A percentile compares a stretch with the other conserved stretches of the same genome.
These are phyloP conservation scores for Penicillium sp. DNA, from an alignment of 2,329 filamentous ascomycete species.

Conservation along the genomic window DNA sequence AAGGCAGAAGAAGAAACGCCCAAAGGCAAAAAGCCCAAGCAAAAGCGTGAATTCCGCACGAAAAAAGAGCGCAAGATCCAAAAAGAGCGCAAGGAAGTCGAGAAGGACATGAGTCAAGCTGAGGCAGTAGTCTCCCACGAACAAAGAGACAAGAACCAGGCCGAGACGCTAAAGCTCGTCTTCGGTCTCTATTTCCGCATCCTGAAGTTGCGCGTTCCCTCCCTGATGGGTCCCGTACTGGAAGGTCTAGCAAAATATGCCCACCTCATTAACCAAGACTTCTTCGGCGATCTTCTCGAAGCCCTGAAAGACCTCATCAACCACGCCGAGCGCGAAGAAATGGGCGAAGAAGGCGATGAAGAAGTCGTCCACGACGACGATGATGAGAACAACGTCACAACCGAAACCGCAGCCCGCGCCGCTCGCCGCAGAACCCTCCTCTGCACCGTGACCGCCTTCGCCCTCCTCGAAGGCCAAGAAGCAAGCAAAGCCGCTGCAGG, in stretches of 20 bases:
- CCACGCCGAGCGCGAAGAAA: conserved; percentile 56
- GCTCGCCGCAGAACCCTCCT: conserved; percentile 81
- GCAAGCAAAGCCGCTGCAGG: conserved; percentile 75
- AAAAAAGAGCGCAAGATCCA: conserved; percentile 79
- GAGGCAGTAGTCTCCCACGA: conserved; percentile 89
- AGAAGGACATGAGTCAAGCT: conserved; percentile 89
- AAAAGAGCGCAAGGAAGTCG: conserved; percentile 80
- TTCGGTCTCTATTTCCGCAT: conserved; percentile 95
- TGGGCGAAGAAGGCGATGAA: conserved; percentile 48
- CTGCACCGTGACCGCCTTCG: conserved; percentile 93
- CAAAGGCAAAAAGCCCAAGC: conserved; percentile 60
- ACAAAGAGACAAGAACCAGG: conserved; percentile 88
- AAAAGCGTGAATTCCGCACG: conserved; percentile 79
- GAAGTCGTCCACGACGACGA: conserved; percentile 32
- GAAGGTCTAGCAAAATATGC: conserved; percentile 92
- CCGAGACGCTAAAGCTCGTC: conserved; percentile 91
- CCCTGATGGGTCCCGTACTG: conserved; percentile 93
- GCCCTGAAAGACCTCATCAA: conserved; percentile 88
- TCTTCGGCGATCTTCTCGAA: conserved; percentile 94
- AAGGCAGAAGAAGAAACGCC: conserved; percentile 47
- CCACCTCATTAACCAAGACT: conserved; percentile 97
- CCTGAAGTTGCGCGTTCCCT: conserved; percentile 73
- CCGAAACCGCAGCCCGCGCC: conserved; percentile 61
- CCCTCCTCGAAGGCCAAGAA: conserved; percentile 92
- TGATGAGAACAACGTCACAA: conserved; percentile 44